Conservation (phyloP, 305 asterid species). For the Salvia sclarea region DNA sequence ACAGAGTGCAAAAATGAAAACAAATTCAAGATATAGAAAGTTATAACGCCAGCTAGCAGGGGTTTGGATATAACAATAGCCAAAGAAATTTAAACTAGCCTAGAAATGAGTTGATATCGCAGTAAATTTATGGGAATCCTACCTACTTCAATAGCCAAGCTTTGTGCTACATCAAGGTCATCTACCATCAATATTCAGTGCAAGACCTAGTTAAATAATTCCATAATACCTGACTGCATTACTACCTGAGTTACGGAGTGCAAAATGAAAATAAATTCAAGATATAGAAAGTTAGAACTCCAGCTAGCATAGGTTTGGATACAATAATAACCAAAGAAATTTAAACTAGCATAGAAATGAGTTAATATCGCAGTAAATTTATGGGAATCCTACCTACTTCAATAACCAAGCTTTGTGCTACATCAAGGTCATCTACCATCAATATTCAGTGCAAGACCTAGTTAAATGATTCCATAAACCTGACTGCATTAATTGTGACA, state of each 20-base stretch:
- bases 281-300: background rate
- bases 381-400: slow-evolving; percentile 4
- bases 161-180: background rate
- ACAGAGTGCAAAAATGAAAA: background rate
- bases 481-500: background rate
- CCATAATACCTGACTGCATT: background rate
- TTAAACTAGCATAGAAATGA: background rate
- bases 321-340: background rate
- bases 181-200: background rate
- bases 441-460: background rate
- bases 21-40: background rate
- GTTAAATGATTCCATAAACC: background rate
- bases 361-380: background rate
- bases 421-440: background rate
- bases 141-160: background rate
- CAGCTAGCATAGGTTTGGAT: background rate
- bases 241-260: background rate
- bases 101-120: background rate
- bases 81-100: background rate
- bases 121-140: background rate
- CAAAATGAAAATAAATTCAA: background rate
- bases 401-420: background rate
- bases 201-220: background rate
- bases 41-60: background rate
- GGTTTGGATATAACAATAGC: background rate